phyloP scores from a whole-genome alignment of 495 filamentous ascomycete genomes.

The Aspergillus biplanus region DNA sequence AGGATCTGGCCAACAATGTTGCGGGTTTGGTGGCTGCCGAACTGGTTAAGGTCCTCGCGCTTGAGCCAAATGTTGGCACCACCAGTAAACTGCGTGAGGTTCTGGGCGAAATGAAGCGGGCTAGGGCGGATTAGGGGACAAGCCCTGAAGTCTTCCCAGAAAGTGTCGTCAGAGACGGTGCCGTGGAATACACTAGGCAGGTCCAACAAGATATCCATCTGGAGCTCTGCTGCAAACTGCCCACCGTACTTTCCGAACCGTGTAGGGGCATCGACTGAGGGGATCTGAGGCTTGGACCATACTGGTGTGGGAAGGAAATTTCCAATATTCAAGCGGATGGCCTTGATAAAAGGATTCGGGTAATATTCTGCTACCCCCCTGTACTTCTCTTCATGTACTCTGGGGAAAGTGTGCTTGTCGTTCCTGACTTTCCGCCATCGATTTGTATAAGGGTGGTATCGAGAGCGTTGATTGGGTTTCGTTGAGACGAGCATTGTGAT shows the following conservation, averaged over 20 bases:
- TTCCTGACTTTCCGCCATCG: constrained; percentile 13
- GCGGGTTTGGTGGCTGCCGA: constrained; percentile 36
- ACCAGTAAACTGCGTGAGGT: constrained; percentile 28
- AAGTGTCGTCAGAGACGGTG: constrained; percentile 33
- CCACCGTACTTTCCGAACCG: constrained; percentile 39
- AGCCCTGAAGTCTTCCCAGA: constrained; percentile 35
- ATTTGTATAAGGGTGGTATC: not conserved
- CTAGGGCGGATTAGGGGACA: constrained; percentile 29
- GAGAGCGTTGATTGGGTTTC: constrained; percentile 18
- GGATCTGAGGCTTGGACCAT: constrained; percentile 13
- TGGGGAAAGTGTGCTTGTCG: constrained; percentile 3
- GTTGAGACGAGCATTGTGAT: constrained; percentile 11
- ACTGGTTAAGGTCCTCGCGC: constrained; percentile 36
- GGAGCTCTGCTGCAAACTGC: constrained; percentile 38
- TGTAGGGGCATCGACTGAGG: constrained; percentile 7
- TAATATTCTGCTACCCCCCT: not conserved
- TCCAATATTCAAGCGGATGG: constrained; percentile 1
- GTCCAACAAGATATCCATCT: constrained; percentile 36
- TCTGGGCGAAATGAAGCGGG: constrained; percentile 32
- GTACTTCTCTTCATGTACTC: constrained; percentile 10
- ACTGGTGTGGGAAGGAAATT: constrained; percentile 1
- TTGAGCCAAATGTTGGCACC: constrained; percentile 43
- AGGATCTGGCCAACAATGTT: constrained; percentile 41
- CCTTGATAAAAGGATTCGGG: constrained; percentile 6
- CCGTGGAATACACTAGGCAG: constrained; percentile 36